Evolutionary conservation across 2,329 filamentous ascomycete species (phyloP).

Genomic region (Tolypocladium ophioglossoides): DNA sequence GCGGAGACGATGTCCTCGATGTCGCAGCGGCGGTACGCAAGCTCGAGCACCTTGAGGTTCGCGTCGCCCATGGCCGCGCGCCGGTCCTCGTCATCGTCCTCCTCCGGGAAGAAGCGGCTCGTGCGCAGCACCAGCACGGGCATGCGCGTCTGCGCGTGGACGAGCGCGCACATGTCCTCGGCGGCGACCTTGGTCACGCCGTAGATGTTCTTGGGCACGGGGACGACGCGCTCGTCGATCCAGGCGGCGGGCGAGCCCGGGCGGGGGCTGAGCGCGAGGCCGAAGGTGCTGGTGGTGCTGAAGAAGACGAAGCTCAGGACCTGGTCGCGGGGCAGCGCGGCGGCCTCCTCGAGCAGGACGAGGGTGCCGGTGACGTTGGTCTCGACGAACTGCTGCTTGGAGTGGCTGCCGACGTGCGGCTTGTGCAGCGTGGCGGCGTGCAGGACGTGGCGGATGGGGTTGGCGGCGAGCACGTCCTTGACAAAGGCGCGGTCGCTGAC

Average conservation of each 20-base stretch:
- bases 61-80: constrained; percentile 23
- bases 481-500: constrained; percentile 26
- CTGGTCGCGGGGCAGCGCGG: constrained; percentile 7
- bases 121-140: constrained; percentile 34
- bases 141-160: constrained; percentile 26
- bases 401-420: constrained; percentile 33
- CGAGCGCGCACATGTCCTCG: constrained; percentile 34
- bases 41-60: constrained; percentile 38
- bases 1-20: constrained; percentile 32
- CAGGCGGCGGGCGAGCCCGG: constrained; percentile 27
- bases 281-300: constrained; percentile 36
- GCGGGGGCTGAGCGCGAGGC: constrained; percentile 25
- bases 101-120: constrained; percentile 37
- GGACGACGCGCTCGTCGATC: constrained; percentile 30
- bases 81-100: constrained; percentile 32
- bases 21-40: constrained; percentile 33
- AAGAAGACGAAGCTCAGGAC: constrained; percentile 32
- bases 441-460: constrained; percentile 28
- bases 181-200: constrained; percentile 37
- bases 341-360: constrained; percentile 28
- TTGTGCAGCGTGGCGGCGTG: constrained; percentile 37
- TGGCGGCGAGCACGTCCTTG: constrained; percentile 15
- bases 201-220: constrained; percentile 36
- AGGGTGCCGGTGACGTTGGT: constrained; percentile 34
- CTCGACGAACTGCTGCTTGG: constrained; percentile 31